A percentile compares a stretch with the other conserved stretches of the same genome.
These are phyloP conservation scores for Pichia sp. DNA, from an alignment of 1,139 yeast genomes.

Conservation along the genomic window DNA sequence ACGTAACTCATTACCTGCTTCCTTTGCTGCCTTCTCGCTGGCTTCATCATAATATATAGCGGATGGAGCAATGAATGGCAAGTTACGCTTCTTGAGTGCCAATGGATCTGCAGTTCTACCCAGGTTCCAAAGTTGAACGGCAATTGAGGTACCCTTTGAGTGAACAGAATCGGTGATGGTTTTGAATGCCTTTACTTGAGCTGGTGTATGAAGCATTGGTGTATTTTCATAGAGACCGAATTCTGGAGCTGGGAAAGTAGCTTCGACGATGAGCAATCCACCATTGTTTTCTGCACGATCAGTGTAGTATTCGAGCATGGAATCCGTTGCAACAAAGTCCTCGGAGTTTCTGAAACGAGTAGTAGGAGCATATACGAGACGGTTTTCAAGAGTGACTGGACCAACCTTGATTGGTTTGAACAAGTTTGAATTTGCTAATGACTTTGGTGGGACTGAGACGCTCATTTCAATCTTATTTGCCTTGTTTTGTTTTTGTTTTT, in stretches of 20 bases:
- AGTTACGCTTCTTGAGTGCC: conserved; percentile 32
- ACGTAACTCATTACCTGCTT: conserved; percentile 30
- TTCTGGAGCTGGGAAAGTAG: conserved; percentile 38
- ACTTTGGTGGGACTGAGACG: too few relatives aligned
- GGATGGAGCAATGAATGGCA: conserved; percentile 40
- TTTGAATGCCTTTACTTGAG: conserved; percentile 41
- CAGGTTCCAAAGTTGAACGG: conserved; percentile 53
- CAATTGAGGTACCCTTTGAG: conserved; percentile 41
- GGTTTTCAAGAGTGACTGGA: conserved; percentile 29
- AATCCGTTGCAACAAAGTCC: conserved; percentile 39
- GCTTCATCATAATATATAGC: conserved; percentile 33
- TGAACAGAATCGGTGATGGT: conserved; percentile 52
- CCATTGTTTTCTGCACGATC: conserved; percentile 50
- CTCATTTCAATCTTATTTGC: too few relatives aligned
- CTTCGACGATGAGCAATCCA: conserved; percentile 47
- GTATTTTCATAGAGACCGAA: conserved; percentile 40
- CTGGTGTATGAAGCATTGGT: conserved; percentile 45
- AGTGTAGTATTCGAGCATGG: conserved; percentile 42
- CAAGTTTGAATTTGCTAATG: conserved; percentile 29
- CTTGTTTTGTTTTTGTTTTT: neutral
- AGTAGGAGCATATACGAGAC: conserved; percentile 47
- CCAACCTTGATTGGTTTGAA: conserved; percentile 48
- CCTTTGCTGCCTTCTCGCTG: conserved; percentile 26
- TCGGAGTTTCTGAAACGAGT: conserved; percentile 42
- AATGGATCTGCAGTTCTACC: conserved; percentile 49